phyloP scores from a whole-genome alignment of 257 asterid species.

The Cynanchum wilfordii region DNA sequence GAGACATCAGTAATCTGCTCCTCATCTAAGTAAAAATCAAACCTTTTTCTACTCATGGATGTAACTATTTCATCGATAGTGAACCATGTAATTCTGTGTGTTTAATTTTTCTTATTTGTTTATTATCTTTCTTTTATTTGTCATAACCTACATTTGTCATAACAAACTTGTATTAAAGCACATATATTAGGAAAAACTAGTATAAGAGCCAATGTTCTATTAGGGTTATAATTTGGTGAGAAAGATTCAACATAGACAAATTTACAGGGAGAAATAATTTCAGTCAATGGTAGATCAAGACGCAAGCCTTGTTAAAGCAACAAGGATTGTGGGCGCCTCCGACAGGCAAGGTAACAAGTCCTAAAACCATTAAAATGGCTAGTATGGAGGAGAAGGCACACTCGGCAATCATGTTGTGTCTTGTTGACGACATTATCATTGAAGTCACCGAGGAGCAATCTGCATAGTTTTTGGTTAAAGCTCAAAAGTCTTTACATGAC shows the following conservation, averaged over 20 bases:
- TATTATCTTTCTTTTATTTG: too few relatives aligned
- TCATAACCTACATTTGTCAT: too few relatives aligned
- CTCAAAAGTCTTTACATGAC: neutral
- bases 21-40: too few relatives aligned
- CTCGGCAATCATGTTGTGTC: neutral
- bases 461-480: neutral
- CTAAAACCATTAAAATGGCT: too few relatives aligned
- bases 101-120: too few relatives aligned
- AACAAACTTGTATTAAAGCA: too few relatives aligned
- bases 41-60: too few relatives aligned
- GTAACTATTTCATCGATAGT: too few relatives aligned
- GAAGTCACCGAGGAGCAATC: neutral
- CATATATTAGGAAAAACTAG: neutral
- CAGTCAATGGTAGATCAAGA: slow-evolving; percentile 3
- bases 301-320: slow-evolving; percentile 3
- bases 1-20: too few relatives aligned
- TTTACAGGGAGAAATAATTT: slow-evolving; percentile 1
- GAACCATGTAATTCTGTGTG: too few relatives aligned
- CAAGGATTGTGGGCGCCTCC: slow-evolving; percentile 2
- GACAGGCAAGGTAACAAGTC: too few relatives aligned
- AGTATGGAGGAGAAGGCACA: neutral
- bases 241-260: neutral
- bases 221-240: neutral
- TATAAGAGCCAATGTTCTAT: neutral
- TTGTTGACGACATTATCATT: neutral